Evolutionary conservation across 164 flowering plant species (phyloP).

Genomic region (Platanus orientalis): DNA sequence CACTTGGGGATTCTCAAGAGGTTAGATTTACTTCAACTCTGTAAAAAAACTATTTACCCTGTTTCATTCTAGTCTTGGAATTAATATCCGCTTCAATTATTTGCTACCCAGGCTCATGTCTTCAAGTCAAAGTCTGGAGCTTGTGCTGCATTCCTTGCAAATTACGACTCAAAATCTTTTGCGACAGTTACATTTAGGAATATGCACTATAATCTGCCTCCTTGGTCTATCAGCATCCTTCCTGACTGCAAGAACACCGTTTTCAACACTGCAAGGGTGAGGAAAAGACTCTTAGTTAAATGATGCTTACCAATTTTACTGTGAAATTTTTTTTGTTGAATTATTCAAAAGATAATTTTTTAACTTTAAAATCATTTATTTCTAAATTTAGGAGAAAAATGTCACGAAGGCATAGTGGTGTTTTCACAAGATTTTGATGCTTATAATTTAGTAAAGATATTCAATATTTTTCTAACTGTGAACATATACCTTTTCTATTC

Average conservation of each 20-base stretch:
- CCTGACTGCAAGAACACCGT: constrained; percentile 83
- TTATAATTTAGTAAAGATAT: too few relatives aligned
- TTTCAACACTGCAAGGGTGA: constrained; percentile 87
- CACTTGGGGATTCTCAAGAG: constrained; percentile 64
- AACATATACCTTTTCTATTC: too few relatives aligned
- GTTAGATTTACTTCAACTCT: constrained; percentile 23
- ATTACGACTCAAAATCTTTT: constrained; percentile 42
- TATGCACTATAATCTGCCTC: constrained; percentile 61
- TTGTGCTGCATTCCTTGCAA: constrained; percentile 92
- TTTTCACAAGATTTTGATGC: too few relatives aligned
- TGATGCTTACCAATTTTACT: not conserved
- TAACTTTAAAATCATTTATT: too few relatives aligned
- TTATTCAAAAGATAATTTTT: too few relatives aligned
- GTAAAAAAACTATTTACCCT: not conserved
- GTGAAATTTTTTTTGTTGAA: too few relatives aligned
- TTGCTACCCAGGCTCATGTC: constrained; percentile 57
- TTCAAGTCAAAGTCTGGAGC: constrained; percentile 47
- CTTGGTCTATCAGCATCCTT: constrained; percentile 90
- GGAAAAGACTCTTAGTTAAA: constrained; percentile 6
- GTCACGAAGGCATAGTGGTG: too few relatives aligned
- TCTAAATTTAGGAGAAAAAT: too few relatives aligned
- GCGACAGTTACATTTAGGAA: constrained; percentile 50
- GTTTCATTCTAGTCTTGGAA: not conserved
- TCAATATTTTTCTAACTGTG: too few relatives aligned
- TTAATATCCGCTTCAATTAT: not conserved